Conservation (phyloP, 2,329 filamentous ascomycete genomes). For the Venturia carpophila region DNA sequence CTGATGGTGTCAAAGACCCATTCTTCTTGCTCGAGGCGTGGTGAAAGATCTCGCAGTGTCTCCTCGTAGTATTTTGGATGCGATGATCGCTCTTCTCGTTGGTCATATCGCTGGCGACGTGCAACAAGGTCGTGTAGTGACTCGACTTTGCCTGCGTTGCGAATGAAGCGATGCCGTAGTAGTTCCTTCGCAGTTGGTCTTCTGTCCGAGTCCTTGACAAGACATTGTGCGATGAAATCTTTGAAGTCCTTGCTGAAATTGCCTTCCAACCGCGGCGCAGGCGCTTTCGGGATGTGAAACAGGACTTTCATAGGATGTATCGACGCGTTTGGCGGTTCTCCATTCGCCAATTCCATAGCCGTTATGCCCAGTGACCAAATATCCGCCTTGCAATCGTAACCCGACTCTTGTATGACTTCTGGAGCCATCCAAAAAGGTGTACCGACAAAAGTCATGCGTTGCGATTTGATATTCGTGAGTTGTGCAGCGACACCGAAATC, state of each 20-base stretch:
- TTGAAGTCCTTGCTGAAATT: constrained; percentile 84
- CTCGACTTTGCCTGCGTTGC: constrained; percentile 79
- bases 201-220: constrained; percentile 84
- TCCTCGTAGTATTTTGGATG: constrained; percentile 88
- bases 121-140: constrained; percentile 79
- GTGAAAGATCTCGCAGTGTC: constrained; percentile 53
- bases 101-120: constrained; percentile 75
- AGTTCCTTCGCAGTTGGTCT: constrained; percentile 81
- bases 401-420: constrained; percentile 96
- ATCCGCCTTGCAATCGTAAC: constrained; percentile 95
- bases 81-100: constrained; percentile 54
- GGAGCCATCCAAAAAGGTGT: constrained; percentile 99
- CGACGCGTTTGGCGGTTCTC: constrained; percentile 89
- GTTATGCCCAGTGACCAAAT: constrained; percentile 97
- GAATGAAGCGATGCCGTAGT: constrained; percentile 80
- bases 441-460: constrained; percentile 94
- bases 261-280: constrained; percentile 77
- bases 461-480: constrained; percentile 93
- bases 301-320: constrained; percentile 98
- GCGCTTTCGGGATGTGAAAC: constrained; percentile 92
- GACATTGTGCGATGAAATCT: constrained; percentile 82
- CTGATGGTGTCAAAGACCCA: constrained; percentile 97
- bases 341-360: constrained; percentile 81
- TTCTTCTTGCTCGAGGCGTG: constrained; percentile 62
- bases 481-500: constrained; percentile 97